These are phyloP conservation scores for Ophiostoma tasmaniense DNA, from an alignment of 2,329 filamentous ascomycete genomes.

Conservation along the genomic window DNA sequence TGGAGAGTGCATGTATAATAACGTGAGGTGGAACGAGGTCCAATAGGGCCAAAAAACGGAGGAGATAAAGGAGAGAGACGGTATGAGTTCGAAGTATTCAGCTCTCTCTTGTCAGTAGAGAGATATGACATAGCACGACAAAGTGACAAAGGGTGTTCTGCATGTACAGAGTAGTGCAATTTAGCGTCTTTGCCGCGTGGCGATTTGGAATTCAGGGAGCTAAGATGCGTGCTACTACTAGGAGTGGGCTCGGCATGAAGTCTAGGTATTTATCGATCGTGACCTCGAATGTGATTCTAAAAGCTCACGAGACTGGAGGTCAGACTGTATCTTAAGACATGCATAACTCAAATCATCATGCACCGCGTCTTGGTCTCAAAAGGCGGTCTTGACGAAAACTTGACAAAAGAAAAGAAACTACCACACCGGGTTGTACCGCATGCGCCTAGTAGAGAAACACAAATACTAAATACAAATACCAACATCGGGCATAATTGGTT, in stretches of 20 bases:
- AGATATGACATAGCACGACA: not conserved
- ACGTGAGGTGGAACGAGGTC: not conserved
- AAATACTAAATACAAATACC: not conserved
- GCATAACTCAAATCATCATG: not conserved
- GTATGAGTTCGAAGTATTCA: not conserved
- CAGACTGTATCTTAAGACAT: not conserved
- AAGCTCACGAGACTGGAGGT: not conserved
- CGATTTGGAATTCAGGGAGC: conserved; percentile 1
- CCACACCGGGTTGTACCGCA: not conserved
- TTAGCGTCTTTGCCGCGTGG: not conserved
- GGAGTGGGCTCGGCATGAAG: not conserved
- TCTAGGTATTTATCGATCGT: not conserved
- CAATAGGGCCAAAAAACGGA: too few species aligned
- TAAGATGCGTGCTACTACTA: not conserved
- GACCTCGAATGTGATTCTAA: too few species aligned
- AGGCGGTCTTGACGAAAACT: not conserved
- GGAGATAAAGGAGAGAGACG: not conserved
- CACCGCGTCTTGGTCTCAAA: not conserved
- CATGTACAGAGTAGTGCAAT: not conserved
- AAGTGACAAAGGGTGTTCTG: not conserved
- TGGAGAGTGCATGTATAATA: not conserved
- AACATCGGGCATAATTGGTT: not conserved
- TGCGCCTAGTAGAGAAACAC: not conserved
- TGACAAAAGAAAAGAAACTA: not conserved
- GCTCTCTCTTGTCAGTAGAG: not conserved